phyloP scores from a whole-genome alignment of 2,329 filamentous ascomycete genomes.

The Epicoccum sorghinum region DNA sequence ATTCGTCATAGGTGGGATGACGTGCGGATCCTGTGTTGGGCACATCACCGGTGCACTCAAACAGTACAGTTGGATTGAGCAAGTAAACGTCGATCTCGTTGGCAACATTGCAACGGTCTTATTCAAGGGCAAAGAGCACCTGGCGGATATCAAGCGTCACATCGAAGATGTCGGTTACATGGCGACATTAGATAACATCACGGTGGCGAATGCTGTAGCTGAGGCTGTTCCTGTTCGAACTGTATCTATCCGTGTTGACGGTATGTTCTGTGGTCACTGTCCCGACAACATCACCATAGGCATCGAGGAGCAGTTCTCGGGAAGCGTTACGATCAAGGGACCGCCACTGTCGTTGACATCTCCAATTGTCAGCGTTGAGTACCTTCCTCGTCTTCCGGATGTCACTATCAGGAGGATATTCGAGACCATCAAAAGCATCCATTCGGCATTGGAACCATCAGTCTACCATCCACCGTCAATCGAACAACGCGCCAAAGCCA shows the following conservation, averaged over 20 bases:
- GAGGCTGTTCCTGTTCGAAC: slow-evolving; percentile 33
- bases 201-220: slow-evolving; percentile 8
- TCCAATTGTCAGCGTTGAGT: slow-evolving; percentile 73
- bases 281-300: slow-evolving; percentile 59
- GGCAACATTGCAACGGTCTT: not conserved
- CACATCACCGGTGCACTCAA: slow-evolving; percentile 56
- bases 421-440: slow-evolving; percentile 67
- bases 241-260: slow-evolving; percentile 47
- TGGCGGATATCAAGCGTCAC: slow-evolving; percentile 53
- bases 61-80: slow-evolving; percentile 53
- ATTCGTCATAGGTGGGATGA: slow-evolving; percentile 63
- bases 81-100: slow-evolving; percentile 42
- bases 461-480: slow-evolving; percentile 82
- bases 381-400: slow-evolving; percentile 68
- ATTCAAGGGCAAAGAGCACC: slow-evolving; percentile 30
- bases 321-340: slow-evolving; percentile 58
- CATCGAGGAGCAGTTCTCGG: slow-evolving; percentile 58
- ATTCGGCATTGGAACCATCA: slow-evolving; percentile 69
- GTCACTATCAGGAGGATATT: slow-evolving; percentile 81
- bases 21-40: slow-evolving; percentile 62
- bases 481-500: slow-evolving; percentile 77
- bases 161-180: slow-evolving; percentile 57
- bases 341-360: slow-evolving; percentile 61
- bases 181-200: slow-evolving; percentile 46
- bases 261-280: slow-evolving; percentile 57